phyloP scores from a whole-genome alignment of 805 yeast species.

The Isabelozyma gotoi region DNA sequence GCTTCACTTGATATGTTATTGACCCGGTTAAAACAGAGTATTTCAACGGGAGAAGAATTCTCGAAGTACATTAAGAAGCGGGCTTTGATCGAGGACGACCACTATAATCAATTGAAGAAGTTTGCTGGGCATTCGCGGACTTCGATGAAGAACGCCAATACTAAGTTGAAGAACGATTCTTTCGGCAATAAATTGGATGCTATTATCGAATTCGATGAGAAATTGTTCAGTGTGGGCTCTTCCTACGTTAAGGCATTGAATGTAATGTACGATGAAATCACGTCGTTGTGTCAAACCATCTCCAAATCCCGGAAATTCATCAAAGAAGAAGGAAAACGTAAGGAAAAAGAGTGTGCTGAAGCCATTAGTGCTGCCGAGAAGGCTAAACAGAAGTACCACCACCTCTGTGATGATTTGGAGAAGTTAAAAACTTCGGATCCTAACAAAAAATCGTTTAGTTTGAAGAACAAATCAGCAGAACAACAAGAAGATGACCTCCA shows the following conservation, averaged over 20 bases:
- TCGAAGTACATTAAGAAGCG: constrained; percentile 75
- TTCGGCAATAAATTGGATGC: constrained; percentile 65
- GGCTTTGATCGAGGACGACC: constrained; percentile 76
- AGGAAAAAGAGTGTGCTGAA: constrained; percentile 83
- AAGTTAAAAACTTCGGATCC: constrained; percentile 80
- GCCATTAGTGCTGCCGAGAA: constrained; percentile 84
- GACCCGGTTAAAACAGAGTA: constrained; percentile 72
- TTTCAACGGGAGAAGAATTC: constrained; percentile 83
- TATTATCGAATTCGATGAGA: constrained; percentile 77
- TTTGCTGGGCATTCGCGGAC: constrained; percentile 58
- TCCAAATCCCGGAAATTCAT: constrained; percentile 69
- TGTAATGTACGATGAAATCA: constrained; percentile 82
- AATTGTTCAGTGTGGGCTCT: constrained; percentile 62
- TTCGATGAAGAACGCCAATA: constrained; percentile 39
- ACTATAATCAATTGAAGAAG: constrained; percentile 71
- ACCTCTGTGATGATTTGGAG: constrained; percentile 84
- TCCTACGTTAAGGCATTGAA: constrained; percentile 78
- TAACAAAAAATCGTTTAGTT: constrained; percentile 74
- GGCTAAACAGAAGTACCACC: constrained; percentile 72
- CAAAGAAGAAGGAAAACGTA: constrained; percentile 78
- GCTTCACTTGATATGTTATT: constrained; percentile 73
- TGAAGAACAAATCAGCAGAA: constrained; percentile 74
- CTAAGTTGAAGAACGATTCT: constrained; percentile 57
- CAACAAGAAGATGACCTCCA: constrained; percentile 90
- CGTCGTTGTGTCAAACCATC: constrained; percentile 67